Base-by-base conservation (phyloP, 1,284 basidiomycete genomes). In the Ganoderma sinense region DNA sequence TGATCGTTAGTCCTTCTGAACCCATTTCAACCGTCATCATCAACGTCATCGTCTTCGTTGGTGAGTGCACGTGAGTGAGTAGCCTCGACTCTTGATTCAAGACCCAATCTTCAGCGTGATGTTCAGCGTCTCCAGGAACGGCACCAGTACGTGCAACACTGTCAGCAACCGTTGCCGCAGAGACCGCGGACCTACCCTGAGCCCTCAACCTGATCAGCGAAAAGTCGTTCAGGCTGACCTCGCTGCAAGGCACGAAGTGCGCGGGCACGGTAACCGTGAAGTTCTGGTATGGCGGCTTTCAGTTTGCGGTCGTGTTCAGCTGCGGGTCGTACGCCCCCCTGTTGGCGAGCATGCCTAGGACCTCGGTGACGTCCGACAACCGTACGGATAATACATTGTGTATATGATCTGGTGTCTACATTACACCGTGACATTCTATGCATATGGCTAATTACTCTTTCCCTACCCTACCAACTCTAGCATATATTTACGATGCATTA, bases 181-280 rank as follows among this genome's bases (percentile, higher is more conserved):
- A 48, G n/a, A 48, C 13, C 2, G n/a, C 20, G 4, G 10, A 82
- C 85, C 76, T 69, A 89, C 86, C n/a, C n/a, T n/a, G n/a, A n/a
- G n/a, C n/a, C n/a, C n/a, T n/a, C n/a, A n/a, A n/a, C 62, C 86
- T 86, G 60, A 88, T 78, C 55, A 89, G 75, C 40, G 79, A 75
- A 31, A 87, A 75, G 73, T 87, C 82, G 26, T 78, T 80, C 36
- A 88, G 75, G 69, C 81, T 80, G 10, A 82, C 83, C 16, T 67
- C 64, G 18, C 84, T 79, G 23, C 78, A 71, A 7, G 36, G 71
- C 39, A 60, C 63, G 51, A 81, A 70, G 40, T 63, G 62, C 6
- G 74, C 33, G 0, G 87, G 87, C 33, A 89, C 76, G 4, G 75
- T 77, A n/a, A 89, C 80, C 6, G 84, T 84, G 72, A 88, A 87